Conservation (phyloP, 1,139 yeast species). For the Kurtzmaniella quercitrusa region DNA sequence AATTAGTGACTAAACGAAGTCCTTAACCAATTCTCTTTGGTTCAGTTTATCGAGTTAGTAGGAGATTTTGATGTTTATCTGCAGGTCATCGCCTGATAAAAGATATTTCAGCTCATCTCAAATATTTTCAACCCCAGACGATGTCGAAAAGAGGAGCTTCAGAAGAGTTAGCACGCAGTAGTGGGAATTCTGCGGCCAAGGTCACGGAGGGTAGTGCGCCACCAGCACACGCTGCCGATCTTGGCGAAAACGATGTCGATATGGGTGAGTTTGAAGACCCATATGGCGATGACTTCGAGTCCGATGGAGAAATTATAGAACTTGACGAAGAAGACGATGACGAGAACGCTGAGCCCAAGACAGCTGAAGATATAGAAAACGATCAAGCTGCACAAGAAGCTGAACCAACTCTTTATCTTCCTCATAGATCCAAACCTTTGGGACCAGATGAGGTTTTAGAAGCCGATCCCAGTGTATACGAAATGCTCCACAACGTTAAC, state of each 20-base stretch:
- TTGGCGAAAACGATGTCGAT: constrained; percentile 44
- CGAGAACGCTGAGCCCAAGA: constrained; percentile 32
- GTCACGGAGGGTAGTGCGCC: constrained; percentile 25
- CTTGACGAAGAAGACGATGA: constrained; percentile 64
- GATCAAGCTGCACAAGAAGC: constrained; percentile 17
- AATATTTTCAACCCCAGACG: constrained; percentile 3
- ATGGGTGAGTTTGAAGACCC: constrained; percentile 95
- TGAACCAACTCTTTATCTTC: constrained; percentile 59
- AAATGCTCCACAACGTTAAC: constrained; percentile 91
- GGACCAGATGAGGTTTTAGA: constrained; percentile 96
- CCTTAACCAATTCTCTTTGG: too few species aligned
- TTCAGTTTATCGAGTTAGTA: too few species aligned
- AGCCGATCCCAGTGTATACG: constrained; percentile 94
- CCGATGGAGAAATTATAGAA: constrained; percentile 86
- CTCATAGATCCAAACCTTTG: constrained; percentile 81
- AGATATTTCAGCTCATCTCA: constrained; percentile 1
- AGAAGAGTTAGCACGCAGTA: constrained; percentile 30
- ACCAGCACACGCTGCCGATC: constrained; percentile 18
- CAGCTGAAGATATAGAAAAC: constrained; percentile 17
- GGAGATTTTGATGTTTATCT: neutral
- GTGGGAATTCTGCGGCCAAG: constrained; percentile 31
- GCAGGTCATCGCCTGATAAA: neutral
- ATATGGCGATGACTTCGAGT: constrained; percentile 90
- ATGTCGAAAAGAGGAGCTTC: constrained; percentile 64
- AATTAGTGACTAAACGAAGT: too few species aligned